Base-by-base conservation (phyloP, 2,329 filamentous ascomycete genomes). In the Aspergillus fijiensis region DNA sequence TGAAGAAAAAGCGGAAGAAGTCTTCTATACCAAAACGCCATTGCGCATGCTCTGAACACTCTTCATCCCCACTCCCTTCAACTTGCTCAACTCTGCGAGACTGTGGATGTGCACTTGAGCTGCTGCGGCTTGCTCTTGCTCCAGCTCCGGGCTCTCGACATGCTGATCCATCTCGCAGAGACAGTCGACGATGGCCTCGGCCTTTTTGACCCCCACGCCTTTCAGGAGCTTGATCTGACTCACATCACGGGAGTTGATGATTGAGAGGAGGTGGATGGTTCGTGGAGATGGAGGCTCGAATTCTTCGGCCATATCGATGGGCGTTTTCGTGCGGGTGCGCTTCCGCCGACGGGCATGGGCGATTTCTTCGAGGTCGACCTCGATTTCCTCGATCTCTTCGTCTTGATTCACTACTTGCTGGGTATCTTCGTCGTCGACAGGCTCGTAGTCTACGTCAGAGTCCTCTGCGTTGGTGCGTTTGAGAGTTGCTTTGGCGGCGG, bases 41-140 rank as follows among this genome's bases (percentile, higher is more conserved):
- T 75, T 76, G 60, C 78, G 75, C 79, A 82, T 81, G 60, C 72
- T 79, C 69, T 81, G 76, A 16, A 81, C 77, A 0, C 76, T 80
- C 65, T 76, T 79, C 60, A 74, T 66, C 5, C 79, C 79, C 49
- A 81, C 76, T 0, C 80, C 79, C 57, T 74, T 78, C 60, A 82
- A 58, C 35, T 72, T 74, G 52, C 76, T 76, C 49, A 82, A 57
- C 57, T 80, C 74, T 5, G 68, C 66, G 55, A 81, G 72, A 55
- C 69, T 79, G 48, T 61, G 66, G 19, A 80, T 69, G 45, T 68
- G 72, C n/a, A 74, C 70, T 33, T 69, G 71, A 35, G 33, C 33
- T 35, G 33, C 33, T 4, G 33, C 33, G 3, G 67, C 60, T 33
- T 69, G 66, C 14, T 66, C 61, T 11, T 64, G 60, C 1, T 45